Evolutionary conservation across 768 basidiomycete genomes (phyloP), one percentile per base, ranked within the genome.

Genomic region (Pluteus cervinus): DNA sequence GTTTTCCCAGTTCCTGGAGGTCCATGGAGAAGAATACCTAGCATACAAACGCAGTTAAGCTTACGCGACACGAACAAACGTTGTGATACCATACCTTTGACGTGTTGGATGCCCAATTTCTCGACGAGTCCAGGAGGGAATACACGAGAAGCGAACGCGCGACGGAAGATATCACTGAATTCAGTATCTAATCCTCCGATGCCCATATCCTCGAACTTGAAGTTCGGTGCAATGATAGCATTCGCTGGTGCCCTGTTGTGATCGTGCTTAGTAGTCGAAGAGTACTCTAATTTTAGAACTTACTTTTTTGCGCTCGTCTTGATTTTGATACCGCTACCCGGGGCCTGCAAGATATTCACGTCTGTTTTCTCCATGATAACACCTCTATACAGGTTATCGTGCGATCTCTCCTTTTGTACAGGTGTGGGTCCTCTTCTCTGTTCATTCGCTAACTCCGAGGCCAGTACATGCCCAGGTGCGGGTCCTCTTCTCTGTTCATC

Each of bases 171-270:
- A 29, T 90, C 82, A 39, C 79, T 79, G 55, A 99, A 99, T 56
- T 99, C 96, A 6, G 78, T 70, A 57, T 99, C 96, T 23, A 99
- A 69, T 52, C 96, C 96, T 53, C 96, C 96, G 52, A 99, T 98
- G 12, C 96, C 96, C 94, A 99, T 98, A 58, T 99, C 96, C 53
- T 94, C 88, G 45, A 99, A 99, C 61, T 96, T 98, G 76, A 99
- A 99, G 62, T 97, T 97, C 1, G 96, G 91, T 0, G 91, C 82
- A 7, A 99, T 74, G 48, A 99, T 94, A 1, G 96, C 91, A 55
- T 97, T 98, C 5, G 92, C 79, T 4, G 91, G 81, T 0, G 88
- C 79, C 50, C 90, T 93, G 33, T 3, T 33, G 10, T 17, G 7
- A 36, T 10, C 20, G 29, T 37, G 42, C 14, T 33, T 34, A 39